A percentile compares a stretch with the other conserved stretches of the same genome.
These are phyloP conservation scores for Triglochin maritima DNA, from an alignment of 106 monocot genomes.

Conservation along the genomic window DNA sequence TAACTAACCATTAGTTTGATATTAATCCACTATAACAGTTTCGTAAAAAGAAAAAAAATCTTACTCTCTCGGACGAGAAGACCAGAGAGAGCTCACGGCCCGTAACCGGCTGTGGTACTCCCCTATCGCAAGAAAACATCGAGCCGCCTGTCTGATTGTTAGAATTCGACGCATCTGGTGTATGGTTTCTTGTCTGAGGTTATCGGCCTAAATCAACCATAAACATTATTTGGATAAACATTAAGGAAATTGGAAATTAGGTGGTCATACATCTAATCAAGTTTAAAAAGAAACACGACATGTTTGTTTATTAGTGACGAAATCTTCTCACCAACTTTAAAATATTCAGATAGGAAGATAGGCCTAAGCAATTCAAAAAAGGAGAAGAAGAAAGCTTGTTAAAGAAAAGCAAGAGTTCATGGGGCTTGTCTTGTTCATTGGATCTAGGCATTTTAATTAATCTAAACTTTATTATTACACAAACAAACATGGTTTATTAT, in stretches of 20 bases:
- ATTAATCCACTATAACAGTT: not conserved
- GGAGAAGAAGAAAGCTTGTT: not conserved
- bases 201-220: slow-evolving; percentile 54
- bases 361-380: not conserved
- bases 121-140: slow-evolving; percentile 75
- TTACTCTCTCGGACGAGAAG: slow-evolving; percentile 83
- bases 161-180: slow-evolving; percentile 61
- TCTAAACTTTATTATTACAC: not conserved
- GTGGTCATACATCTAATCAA: not conserved
- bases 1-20: no score
- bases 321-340: not conserved
- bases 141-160: slow-evolving; percentile 67
- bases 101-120: slow-evolving; percentile 71
- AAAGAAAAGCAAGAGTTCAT: not conserved
- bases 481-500: not conserved
- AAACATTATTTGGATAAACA: not conserved
- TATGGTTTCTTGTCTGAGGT: slow-evolving; percentile 74
- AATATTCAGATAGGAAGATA: not conserved
- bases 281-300: not conserved
- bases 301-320: not conserved
- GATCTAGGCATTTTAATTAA: slow-evolving; percentile 1
- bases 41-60: not conserved
- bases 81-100: slow-evolving; percentile 81
- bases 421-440: not conserved
- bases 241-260: not conserved